Base-by-base conservation (phyloP, 2,329 filamentous ascomycete species). In the Macrophomina phaseolina region DNA sequence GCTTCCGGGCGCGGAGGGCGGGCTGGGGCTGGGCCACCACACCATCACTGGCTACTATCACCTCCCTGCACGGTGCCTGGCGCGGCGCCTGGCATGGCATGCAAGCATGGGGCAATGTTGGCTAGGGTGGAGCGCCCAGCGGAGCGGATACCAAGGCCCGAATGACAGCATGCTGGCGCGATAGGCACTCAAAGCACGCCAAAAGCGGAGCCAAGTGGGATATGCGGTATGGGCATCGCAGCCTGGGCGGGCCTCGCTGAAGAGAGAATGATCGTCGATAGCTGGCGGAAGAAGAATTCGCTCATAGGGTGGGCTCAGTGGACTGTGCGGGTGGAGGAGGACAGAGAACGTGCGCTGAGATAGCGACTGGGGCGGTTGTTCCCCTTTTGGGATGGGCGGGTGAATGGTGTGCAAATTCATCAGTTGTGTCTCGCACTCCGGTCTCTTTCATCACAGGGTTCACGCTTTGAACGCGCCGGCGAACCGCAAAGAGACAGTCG, bases 11-110 rank as follows among this genome's bases (percentile, higher is more conserved):
- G 42, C 56, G 56, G 56, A 61, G 42, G 56, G 56, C 58, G 30
- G 53, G 56, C 56, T 61, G 56, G 56, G 56, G 56, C 56, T 61
- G 28, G 56, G 40, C 56, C 56, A 61, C 40, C 56, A 58, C 58
- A 62, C 58, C 45, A 62, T 23, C 42, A 40, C 56, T 48, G 42
- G 58, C 58, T 49, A 45, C 58, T 49, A 61, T 62, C 30, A 38
- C 38, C 46, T 62, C 58, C 58, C 45, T 62, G 58, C 58, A 51
- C 45, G 42, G 58, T 62, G 42, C 34, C 58, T 62, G 46, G 42
- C 58, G 32, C 30, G 28, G 56, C 56, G 16, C 51, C 51, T 30
- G 16, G 36, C 34, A 55, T 55, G 52, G 52, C 32, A 55, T 55
- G 28, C 16, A 45, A 16, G 58, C 58, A 38, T 49, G 45, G 58